phyloP scores from a whole-genome alignment of 108 stramenopile genomes.

The Aurantiochytrium sp. region DNA sequence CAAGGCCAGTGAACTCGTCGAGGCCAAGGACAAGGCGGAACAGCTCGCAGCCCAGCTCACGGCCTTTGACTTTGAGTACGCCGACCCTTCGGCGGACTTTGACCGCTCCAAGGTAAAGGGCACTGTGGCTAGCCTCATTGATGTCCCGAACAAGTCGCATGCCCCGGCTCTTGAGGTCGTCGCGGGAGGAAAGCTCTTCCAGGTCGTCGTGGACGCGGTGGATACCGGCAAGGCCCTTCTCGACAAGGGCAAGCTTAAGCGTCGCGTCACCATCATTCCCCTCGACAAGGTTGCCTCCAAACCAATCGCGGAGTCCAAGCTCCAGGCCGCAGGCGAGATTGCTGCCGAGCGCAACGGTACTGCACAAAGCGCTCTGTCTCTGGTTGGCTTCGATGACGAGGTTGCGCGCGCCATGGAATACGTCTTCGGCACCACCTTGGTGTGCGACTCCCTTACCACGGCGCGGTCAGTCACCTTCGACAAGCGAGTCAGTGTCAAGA shows the following conservation, averaged over 20 bases:
- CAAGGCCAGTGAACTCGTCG: neutral
- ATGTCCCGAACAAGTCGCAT: slow-evolving; percentile 62
- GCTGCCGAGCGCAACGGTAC: slow-evolving; percentile 61
- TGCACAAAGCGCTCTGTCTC: slow-evolving; percentile 77
- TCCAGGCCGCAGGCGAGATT: slow-evolving; percentile 54
- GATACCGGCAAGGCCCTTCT: slow-evolving; percentile 88
- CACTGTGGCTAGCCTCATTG: slow-evolving; percentile 76
- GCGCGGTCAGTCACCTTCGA: slow-evolving; percentile 84
- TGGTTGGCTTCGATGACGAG: slow-evolving; percentile 91
- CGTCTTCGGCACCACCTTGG: slow-evolving; percentile 82
- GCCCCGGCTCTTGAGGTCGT: slow-evolving; percentile 92
- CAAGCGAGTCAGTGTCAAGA: slow-evolving; percentile 66
- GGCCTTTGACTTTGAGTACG: slow-evolving; percentile 77
- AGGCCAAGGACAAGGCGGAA: slow-evolving; percentile 23
- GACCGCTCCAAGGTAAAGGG: slow-evolving; percentile 88
- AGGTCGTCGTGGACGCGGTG: slow-evolving; percentile 95
- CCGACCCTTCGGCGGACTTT: slow-evolving; percentile 74
- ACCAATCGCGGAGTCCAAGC: slow-evolving; percentile 43
- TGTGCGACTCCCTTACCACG: slow-evolving; percentile 76
- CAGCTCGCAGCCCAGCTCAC: slow-evolving; percentile 17
- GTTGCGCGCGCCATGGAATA: slow-evolving; percentile 83
- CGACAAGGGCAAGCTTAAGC: slow-evolving; percentile 75
- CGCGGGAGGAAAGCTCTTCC: slow-evolving; percentile 82
- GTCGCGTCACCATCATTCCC: slow-evolving; percentile 92
- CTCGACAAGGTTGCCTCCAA: slow-evolving; percentile 78